A percentile compares a stretch with the other conserved stretches of the same genome.
Conservation (phyloP, 345 rosid species). For the Populus euphratica region DNA sequence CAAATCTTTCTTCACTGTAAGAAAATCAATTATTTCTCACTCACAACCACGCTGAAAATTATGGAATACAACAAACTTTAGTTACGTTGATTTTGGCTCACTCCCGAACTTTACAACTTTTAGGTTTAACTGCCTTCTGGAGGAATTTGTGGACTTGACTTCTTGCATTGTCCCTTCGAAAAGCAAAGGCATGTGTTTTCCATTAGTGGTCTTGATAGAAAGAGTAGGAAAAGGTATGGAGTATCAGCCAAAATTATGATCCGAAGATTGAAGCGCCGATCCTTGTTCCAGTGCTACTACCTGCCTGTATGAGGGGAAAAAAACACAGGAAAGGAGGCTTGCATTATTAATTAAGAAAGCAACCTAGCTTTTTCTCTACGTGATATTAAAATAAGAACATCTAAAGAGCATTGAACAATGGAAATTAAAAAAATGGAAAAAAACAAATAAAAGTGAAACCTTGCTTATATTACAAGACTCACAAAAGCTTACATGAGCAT, state of each 20-base stretch:
- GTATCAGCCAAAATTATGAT: not conserved
- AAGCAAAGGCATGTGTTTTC: not conserved
- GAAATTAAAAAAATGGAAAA: not conserved
- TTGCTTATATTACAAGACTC: conserved; percentile 24
- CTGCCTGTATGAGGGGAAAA: not conserved
- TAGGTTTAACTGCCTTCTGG: not conserved
- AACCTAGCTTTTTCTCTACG: conserved; percentile 18
- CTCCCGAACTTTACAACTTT: not conserved
- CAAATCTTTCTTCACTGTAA: not conserved
- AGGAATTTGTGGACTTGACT: not conserved
- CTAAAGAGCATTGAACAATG: not conserved
- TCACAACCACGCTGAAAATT: not conserved
- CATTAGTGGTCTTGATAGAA: not conserved
- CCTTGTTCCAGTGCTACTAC: not conserved
- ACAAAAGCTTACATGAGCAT: conserved; percentile 9
- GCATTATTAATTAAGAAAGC: conserved; percentile 17
- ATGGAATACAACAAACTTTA: not conserved
- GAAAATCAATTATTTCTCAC: not conserved
- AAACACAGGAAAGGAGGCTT: not conserved
- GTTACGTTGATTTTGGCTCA: not conserved
- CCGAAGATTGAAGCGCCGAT: not conserved
- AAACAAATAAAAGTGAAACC: conserved; percentile 9
- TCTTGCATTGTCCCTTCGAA: not conserved
- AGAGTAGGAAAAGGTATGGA: not conserved
- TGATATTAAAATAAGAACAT: conserved; percentile 2